Base-by-base conservation (phyloP, 768 basidiomycete genomes). In the Rhodotorula babjevae region DNA sequence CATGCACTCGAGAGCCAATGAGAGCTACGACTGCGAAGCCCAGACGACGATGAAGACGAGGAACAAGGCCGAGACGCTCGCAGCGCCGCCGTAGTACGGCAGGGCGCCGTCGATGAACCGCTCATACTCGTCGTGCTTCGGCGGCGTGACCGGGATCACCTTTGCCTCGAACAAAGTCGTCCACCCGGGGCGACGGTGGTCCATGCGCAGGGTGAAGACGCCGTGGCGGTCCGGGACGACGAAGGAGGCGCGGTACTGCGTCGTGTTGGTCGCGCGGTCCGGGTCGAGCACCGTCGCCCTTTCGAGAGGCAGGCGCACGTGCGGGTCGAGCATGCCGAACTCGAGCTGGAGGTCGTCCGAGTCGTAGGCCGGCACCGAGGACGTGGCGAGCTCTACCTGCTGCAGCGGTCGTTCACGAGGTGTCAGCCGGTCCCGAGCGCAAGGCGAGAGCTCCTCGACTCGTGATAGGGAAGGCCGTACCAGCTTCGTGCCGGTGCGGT, bases 251-350 rank as follows among this genome's bases (percentile, higher is more conserved):
- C 56, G 63, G 57, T 57, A 70, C 11, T 46, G 40, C 0, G 65
- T 58, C n/a, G 55, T 46, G 31, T 69, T 64, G 29, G 61, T 36
- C 12, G 70, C 65, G 76, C 85, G 84, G 33, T 89, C n/a, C 89
- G 1, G 85, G 85, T 11, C 25, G 15, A 18, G 12, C 14, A 96
- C 84, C 18, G 89, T 82, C 15, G 33, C 87, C 92, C 36, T 93
- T 90, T 71, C 94, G 83, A 80, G 93, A 9, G 82, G 65, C 16
- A 87, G 86, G 18, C 96, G 91, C 71, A 98, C 83, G 81, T 96
- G 93, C 2, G 96, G 96, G 81, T 99, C 96, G 53, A 99, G 87
- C 96, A 99, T 99, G 31, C 93, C 95, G 80, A 98, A 97, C 77
- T 95, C 94, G 63, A 98, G 84, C 77, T 97, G 95, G 42, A 98